Percentiles rank a stretch among this genome's conserved stretches.
Evolutionary conservation across 2,329 filamentous ascomycete species (phyloP).

Genomic region (Pseudocercospora crystallina): DNA sequence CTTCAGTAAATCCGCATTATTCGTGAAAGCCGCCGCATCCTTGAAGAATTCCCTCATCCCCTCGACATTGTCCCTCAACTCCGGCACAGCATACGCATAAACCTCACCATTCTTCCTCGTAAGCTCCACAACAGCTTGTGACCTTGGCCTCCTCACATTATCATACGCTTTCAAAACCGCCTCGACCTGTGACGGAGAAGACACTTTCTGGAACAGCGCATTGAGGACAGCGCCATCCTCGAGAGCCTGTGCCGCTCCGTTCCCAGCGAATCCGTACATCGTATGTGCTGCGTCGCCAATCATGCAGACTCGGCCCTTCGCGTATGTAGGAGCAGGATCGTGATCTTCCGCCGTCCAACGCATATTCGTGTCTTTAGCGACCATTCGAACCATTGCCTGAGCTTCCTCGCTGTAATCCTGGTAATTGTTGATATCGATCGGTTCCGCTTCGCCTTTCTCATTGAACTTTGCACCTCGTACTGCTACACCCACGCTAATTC

Average conservation of each 20-base stretch:
- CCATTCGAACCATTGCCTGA: slow-evolving; percentile 29
- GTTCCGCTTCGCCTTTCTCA: slow-evolving; percentile 16
- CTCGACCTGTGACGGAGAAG: slow-evolving; percentile 16
- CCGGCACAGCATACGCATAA: slow-evolving; percentile 33
- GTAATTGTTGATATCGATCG: slow-evolving; percentile 29
- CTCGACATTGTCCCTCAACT: slow-evolving; percentile 29
- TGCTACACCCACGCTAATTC: slow-evolving; percentile 31
- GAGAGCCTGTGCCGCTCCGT: slow-evolving; percentile 7
- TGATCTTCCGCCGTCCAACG: slow-evolving; percentile 5
- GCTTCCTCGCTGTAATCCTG: slow-evolving; percentile 33
- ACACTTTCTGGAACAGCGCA: not conserved
- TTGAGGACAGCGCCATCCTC: slow-evolving; percentile 4
- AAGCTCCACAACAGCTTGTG: slow-evolving; percentile 32
- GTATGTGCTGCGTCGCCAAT: slow-evolving; percentile 9
- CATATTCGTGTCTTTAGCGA: slow-evolving; percentile 26
- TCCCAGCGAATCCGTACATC: slow-evolving; percentile 4
- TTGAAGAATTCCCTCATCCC: slow-evolving; percentile 33
- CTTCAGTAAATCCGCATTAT: slow-evolving; percentile 30
- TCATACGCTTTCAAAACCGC: slow-evolving; percentile 31
- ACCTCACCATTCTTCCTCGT: slow-evolving; percentile 32
- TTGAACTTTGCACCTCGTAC: slow-evolving; percentile 28
- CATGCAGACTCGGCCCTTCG: slow-evolving; percentile 3
- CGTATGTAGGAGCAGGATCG: slow-evolving; percentile 1
- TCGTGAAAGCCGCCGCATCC: slow-evolving; percentile 32
- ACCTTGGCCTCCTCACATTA: slow-evolving; percentile 27